These are phyloP conservation scores for Penicillium psychrofluorescens DNA, from an alignment of 495 filamentous ascomycete species.

Conservation along the genomic window DNA sequence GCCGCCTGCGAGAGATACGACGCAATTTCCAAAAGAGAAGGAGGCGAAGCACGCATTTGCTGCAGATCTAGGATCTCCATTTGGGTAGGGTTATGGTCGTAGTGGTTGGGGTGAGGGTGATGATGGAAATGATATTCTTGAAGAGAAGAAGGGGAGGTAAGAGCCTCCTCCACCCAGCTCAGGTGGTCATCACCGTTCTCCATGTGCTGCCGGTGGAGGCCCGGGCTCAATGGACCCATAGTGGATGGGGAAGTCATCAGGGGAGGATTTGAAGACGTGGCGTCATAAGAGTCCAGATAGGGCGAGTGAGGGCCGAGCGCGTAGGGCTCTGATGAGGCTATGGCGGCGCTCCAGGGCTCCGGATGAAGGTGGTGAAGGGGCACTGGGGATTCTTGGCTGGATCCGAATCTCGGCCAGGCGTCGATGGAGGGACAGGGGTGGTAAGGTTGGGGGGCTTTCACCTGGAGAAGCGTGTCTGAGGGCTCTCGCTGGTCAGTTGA, in stretches of 20 bases:
- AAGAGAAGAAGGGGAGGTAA: not conserved
- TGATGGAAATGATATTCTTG: not conserved
- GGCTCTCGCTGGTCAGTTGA: constrained; percentile 20
- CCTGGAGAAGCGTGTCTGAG: constrained; percentile 7
- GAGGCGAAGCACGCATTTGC: not conserved
- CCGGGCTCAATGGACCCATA: not conserved
- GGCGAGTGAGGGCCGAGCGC: not conserved
- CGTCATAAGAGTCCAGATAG: no score
- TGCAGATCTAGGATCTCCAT: no score
- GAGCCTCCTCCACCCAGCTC: no score
- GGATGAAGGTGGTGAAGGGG: constrained; percentile 10
- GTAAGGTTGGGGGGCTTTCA: constrained; percentile 7
- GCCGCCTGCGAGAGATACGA: constrained; percentile 12
- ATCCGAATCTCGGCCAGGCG: constrained; percentile 21
- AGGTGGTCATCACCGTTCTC: no score
- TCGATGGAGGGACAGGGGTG: constrained; percentile 9
- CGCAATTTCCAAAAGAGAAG: constrained; percentile 15
- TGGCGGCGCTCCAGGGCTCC: constrained; percentile 1
- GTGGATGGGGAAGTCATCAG: not conserved
- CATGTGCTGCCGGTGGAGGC: not conserved
- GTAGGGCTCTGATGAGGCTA: not conserved
- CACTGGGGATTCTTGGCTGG: constrained; percentile 11
- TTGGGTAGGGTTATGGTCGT: not conserved
- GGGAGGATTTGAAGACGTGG: not conserved
- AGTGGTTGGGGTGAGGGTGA: not conserved